A percentile compares a stretch with the other conserved stretches of the same genome.
phyloP scores from a whole-genome alignment of 2,329 filamentous ascomycete genomes.

The Sporothrix phasma region DNA sequence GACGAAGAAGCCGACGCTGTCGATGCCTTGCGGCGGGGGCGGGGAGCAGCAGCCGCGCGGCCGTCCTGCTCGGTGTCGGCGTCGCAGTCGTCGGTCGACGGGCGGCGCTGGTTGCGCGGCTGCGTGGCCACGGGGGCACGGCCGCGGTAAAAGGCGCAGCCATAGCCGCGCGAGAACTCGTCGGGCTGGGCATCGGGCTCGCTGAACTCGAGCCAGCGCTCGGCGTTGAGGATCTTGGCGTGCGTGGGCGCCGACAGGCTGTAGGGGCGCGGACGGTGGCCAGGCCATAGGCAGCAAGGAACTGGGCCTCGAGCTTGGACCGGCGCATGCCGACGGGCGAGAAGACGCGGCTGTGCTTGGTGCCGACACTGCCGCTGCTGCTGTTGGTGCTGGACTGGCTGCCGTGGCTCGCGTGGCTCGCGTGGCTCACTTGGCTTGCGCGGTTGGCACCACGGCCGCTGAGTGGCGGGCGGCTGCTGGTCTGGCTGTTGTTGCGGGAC shows the following conservation, averaged over 20 bases:
- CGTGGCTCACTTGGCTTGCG: neutral
- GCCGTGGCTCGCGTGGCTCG: neutral
- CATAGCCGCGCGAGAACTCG: slow-evolving; percentile 43
- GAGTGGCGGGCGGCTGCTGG: neutral
- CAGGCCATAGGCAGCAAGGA: slow-evolving; percentile 46
- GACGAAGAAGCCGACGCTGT: neutral
- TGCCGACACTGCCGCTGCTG: neutral
- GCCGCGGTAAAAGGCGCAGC: slow-evolving; percentile 42
- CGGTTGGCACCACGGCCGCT: neutral
- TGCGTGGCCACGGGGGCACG: slow-evolving; percentile 17
- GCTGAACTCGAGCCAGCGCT: slow-evolving; percentile 45
- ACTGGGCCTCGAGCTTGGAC: slow-evolving; percentile 30
- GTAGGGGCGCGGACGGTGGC: slow-evolving; percentile 42
- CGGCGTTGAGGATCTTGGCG: slow-evolving; percentile 37
- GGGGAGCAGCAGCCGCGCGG: neutral
- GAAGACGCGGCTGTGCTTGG: slow-evolving; percentile 16
- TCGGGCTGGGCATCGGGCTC: slow-evolving; percentile 32
- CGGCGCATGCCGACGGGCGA: slow-evolving; percentile 13
- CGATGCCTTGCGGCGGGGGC: neutral
- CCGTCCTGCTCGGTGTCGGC: slow-evolving; percentile 21
- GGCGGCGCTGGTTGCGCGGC: slow-evolving; percentile 13
- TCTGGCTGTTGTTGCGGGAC: slow-evolving; percentile 9
- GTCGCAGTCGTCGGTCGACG: slow-evolving; percentile 19
- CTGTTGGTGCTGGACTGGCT: slow-evolving; percentile 2
- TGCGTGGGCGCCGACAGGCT: slow-evolving; percentile 42